Evolutionary conservation across 345 rosid species (phyloP).

Genomic region (Arabis alpina): DNA sequence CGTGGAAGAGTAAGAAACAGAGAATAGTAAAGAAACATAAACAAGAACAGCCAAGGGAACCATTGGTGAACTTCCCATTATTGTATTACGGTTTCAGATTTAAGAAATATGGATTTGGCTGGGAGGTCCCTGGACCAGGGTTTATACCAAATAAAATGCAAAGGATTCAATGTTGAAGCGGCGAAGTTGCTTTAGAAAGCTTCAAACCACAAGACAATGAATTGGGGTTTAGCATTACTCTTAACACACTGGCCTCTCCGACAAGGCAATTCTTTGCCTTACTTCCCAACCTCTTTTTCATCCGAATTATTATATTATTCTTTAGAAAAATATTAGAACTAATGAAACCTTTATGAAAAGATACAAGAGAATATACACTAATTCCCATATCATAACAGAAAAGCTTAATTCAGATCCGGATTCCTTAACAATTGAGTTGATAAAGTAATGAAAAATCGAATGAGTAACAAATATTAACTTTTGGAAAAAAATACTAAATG

Average conservation of each 20-base stretch:
- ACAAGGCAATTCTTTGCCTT: constrained; percentile 78
- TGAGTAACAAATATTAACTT: background rate
- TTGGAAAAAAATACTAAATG: background rate
- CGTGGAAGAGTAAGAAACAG: constrained; percentile 49
- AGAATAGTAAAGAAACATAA: constrained; percentile 42
- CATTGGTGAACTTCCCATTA: constrained; percentile 34
- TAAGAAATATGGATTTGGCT: constrained; percentile 34
- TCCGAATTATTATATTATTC: constrained; percentile 14
- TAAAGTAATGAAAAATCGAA: constrained; percentile 1
- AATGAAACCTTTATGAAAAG: too few species aligned
- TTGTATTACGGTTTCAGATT: background rate
- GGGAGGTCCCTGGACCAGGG: constrained; percentile 38
- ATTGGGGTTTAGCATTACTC: constrained; percentile 63
- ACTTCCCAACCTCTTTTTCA: constrained; percentile 30
- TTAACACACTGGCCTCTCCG: constrained; percentile 44
- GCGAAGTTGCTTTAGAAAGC: constrained; percentile 53
- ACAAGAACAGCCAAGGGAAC: constrained; percentile 45
- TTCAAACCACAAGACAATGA: constrained; percentile 56
- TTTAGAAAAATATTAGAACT: background rate
- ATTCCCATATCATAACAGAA: background rate
- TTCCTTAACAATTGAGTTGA: constrained; percentile 17
- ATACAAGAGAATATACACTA: constrained; percentile 30
- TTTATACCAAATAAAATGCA: constrained; percentile 31
- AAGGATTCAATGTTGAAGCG: constrained; percentile 45
- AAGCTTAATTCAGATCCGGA: constrained; percentile 17